Conservation (phyloP, 495 filamentous ascomycete species). For the Neurospora sp. region DNA sequence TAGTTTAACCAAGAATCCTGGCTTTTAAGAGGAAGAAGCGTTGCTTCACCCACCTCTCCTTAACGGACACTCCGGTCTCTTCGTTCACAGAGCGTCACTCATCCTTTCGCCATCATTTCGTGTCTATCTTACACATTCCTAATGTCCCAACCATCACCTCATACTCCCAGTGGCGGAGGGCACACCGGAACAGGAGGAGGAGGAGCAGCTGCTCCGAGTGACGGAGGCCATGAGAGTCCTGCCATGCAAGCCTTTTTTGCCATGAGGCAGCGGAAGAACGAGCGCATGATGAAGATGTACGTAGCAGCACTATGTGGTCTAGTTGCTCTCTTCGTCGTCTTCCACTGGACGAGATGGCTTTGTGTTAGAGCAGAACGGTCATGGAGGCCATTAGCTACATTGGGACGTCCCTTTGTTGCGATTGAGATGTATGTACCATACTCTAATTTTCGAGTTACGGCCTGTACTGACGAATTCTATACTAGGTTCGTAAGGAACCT, state of each 20-base stretch:
- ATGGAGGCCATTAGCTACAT: constrained; percentile 3
- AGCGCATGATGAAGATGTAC: constrained; percentile 28
- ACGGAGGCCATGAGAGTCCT: constrained; percentile 5
- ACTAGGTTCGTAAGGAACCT: constrained; percentile 27
- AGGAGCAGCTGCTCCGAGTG: constrained; percentile 3
- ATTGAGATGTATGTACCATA: constrained; percentile 15
- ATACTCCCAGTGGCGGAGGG: constrained; percentile 2
- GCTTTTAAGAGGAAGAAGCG: not conserved
- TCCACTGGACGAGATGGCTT: constrained; percentile 35
- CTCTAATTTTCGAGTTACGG: not conserved
- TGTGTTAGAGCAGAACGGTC: constrained; percentile 14
- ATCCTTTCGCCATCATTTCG: not conserved
- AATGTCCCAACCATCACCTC: constrained; percentile 6
- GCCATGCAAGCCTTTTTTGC: constrained; percentile 17
- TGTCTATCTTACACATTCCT: not conserved
- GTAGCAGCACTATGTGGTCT: constrained; percentile 36
- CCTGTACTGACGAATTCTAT: no score
- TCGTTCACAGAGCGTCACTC: not conserved
- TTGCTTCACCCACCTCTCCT: not conserved
- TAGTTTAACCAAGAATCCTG: not conserved
- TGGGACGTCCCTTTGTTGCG: constrained; percentile 17
- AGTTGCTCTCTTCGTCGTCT: constrained; percentile 40
- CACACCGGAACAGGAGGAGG: not conserved
- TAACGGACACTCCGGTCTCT: not conserved
- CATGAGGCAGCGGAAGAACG: constrained; percentile 22